Evolutionary conservation across 2,329 filamentous ascomycete species (phyloP), one percentile per base, ranked within the genome.

Genomic region (Aspergillus candidus): DNA sequence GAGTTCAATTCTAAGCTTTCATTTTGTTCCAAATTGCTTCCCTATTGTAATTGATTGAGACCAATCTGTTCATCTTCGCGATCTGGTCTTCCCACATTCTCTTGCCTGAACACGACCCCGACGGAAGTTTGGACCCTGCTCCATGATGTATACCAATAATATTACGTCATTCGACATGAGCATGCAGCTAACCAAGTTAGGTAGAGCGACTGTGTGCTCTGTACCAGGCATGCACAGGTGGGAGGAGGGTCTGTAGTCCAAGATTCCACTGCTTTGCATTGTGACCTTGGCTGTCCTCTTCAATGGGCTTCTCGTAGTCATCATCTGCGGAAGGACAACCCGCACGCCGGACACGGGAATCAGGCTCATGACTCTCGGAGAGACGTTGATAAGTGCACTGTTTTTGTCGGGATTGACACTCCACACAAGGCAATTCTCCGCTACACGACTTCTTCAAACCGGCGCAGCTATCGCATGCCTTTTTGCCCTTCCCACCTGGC

Each of bases 401-500:
- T 35, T 47, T 52, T 8, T 39, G 43, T 22, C 55, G 50, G 12
- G 53, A 47, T 14, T 17, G 40, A 36, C 58, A 62, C 33, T 60
- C 57, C 1, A 46, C 36, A 17, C 58, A 61, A 2, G 58, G 57
- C 4, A 36, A 32, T 11, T 51, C 44, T 6, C 56, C 57, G 22
- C 46, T 54, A 33, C 59, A 61, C 11, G 54, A 57, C 31, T 58
- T 60, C 41, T 57, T 56, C 4, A 60, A 48, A 32, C 40, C 50
- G 4, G 57, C 58, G 38, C 57, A 62, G 27, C 51, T 53, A 43
- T 62, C 59, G 44, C 59, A 62, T n/a, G 59, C 59, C 27, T 56
- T 52, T 32, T 55, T 59, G 32, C 56, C 53, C 36, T 61, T 61
- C 10, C 58, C 58, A 2, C 56, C 54, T 27, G 47, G 50, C 11